These are phyloP conservation scores for Sedum album DNA, from an alignment of 164 flowering plant species.

Conservation along the genomic window DNA sequence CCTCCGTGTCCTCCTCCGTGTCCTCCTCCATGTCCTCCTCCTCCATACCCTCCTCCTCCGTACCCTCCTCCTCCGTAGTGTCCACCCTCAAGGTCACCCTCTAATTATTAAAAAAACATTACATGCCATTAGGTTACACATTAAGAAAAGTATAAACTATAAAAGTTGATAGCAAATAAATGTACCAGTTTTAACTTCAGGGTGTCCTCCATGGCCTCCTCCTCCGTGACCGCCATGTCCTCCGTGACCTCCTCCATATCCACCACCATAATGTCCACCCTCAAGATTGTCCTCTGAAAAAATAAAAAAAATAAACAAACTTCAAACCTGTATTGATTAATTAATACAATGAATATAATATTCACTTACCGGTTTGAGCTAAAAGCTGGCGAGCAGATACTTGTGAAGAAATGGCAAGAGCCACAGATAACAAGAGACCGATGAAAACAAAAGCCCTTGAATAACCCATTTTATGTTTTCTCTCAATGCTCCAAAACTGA, in stretches of 20 bases:
- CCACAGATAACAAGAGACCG: constrained; percentile 10
- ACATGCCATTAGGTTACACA: not conserved
- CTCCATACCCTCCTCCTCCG: not conserved
- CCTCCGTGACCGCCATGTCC: not conserved
- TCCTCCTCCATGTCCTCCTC: not conserved
- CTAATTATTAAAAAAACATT: not conserved
- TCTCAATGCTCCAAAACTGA: not conserved
- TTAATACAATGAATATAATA: not conserved
- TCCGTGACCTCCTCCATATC: not conserved
- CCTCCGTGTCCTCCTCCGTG: constrained; percentile 1
- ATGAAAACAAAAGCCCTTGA: constrained; percentile 12
- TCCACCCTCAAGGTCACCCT: not conserved
- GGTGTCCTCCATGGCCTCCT: not conserved
- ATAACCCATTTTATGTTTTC: constrained; percentile 7
- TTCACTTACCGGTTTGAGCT: constrained; percentile 3
- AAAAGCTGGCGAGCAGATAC: constrained; percentile 11
- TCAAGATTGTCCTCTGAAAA: not conserved
- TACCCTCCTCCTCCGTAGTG: not conserved
- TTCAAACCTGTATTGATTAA: not conserved
- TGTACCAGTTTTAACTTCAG: not conserved
- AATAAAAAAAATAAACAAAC: not conserved
- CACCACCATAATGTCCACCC: constrained; percentile 1
- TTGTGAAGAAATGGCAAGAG: constrained; percentile 12
- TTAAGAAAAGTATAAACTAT: not conserved
- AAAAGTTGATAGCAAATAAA: not conserved